Evolutionary conservation across 805 yeast species (phyloP).

Genomic region (Scheffersomyces lignosus): DNA sequence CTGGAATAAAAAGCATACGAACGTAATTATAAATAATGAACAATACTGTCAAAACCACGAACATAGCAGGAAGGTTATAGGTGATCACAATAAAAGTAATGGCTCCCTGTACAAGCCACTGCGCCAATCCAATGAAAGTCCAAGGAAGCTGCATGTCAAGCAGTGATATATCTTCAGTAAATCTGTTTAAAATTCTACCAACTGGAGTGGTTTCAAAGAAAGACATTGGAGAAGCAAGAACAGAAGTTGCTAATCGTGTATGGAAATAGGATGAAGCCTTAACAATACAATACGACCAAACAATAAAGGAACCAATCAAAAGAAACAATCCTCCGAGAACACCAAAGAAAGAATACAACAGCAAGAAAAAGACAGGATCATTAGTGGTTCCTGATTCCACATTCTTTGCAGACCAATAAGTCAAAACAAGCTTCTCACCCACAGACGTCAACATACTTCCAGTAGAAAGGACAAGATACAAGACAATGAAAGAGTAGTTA

Average conservation of each 20-base stretch:
- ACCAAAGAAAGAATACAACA: slow-evolving; percentile 57
- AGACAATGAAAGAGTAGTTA: slow-evolving; percentile 23
- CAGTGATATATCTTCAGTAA: slow-evolving; percentile 59
- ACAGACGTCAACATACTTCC: slow-evolving; percentile 32
- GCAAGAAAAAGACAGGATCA: slow-evolving; percentile 47
- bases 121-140: slow-evolving; percentile 49
- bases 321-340: slow-evolving; percentile 50
- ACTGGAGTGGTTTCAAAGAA: slow-evolving; percentile 71
- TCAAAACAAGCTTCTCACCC: slow-evolving; percentile 61
- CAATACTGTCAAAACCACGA: slow-evolving; percentile 47
- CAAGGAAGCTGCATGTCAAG: slow-evolving; percentile 60
- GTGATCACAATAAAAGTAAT: slow-evolving; percentile 56
- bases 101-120: slow-evolving; percentile 42
- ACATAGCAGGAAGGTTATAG: slow-evolving; percentile 53
- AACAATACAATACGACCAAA: slow-evolving; percentile 56
- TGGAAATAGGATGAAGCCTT: slow-evolving; percentile 58
- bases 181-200: slow-evolving; percentile 65
- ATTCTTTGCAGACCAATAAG: slow-evolving; percentile 65
- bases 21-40: slow-evolving; percentile 63
- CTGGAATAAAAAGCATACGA: slow-evolving; percentile 65
- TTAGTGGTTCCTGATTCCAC: slow-evolving; percentile 40
- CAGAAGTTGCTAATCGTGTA: slow-evolving; percentile 53
- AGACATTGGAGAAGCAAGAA: slow-evolving; percentile 60
- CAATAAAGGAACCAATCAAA: slow-evolving; percentile 44
- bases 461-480: slow-evolving; percentile 40